These are phyloP conservation scores for Fennellomyces sp. DNA, from an alignment of 371 early-diverging fungal species.

Conservation along the genomic window DNA sequence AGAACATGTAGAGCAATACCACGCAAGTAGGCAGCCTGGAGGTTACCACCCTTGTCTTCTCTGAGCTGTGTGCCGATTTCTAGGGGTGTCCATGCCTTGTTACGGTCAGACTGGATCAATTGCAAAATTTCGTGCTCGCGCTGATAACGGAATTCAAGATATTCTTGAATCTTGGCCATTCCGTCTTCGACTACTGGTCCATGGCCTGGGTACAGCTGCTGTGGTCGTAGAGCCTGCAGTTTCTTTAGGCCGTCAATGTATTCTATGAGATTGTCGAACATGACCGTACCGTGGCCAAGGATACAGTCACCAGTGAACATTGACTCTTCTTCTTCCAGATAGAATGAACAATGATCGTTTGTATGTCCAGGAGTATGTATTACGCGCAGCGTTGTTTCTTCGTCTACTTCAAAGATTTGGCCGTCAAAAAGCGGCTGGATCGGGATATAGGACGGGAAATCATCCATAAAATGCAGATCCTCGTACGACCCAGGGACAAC, in stretches of 20 bases:
- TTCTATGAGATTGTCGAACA: constrained; percentile 69
- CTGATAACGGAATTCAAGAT: constrained; percentile 17
- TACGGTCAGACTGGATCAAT: constrained; percentile 21
- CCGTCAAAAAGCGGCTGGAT: constrained; percentile 41
- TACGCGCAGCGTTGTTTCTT: constrained; percentile 66
- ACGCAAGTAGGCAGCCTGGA: constrained; percentile 18
- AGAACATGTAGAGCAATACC: constrained; percentile 22
- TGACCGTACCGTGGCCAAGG: constrained; percentile 82
- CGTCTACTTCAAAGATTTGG: constrained; percentile 60
- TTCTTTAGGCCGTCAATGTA: constrained; percentile 65
- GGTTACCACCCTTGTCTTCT: not conserved
- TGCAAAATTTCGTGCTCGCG: constrained; percentile 34
- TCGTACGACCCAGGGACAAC: constrained; percentile 3
- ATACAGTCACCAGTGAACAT: constrained; percentile 85
- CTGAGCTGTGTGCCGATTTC: constrained; percentile 15
- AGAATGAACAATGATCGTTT: constrained; percentile 78
- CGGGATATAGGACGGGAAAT: constrained; percentile 25
- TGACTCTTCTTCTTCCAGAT: constrained; percentile 70
- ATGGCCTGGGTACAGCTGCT: constrained; percentile 55
- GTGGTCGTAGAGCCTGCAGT: constrained; percentile 32
- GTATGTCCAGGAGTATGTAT: constrained; percentile 86
- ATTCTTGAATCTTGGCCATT: constrained; percentile 25
- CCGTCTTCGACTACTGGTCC: constrained; percentile 50
- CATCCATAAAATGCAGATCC: constrained; percentile 14
- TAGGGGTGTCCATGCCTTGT: constrained; percentile 20